A percentile compares a stretch with the other conserved stretches of the same genome.
Conservation (phyloP, 2,329 filamentous ascomycete species). For the Macrophomina pseudophaseolina region DNA sequence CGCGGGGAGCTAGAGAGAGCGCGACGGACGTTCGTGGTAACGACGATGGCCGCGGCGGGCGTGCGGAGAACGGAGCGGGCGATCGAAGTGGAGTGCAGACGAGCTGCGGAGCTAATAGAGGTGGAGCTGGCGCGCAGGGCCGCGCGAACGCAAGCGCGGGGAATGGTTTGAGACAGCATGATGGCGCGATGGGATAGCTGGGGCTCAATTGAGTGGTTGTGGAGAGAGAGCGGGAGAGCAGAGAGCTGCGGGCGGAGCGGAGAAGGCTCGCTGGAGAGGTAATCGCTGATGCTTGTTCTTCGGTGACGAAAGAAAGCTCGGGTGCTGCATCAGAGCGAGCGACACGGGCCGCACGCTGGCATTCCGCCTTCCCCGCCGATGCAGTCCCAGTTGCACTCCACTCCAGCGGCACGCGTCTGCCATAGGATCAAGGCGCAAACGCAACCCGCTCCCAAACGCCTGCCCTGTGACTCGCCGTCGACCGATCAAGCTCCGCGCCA, state of each 20-base stretch:
- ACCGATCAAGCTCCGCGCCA: constrained; percentile 1
- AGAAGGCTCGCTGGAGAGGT: neutral
- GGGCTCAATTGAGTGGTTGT: constrained; percentile 1
- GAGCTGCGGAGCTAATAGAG: constrained; percentile 15
- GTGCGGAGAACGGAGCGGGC: neutral
- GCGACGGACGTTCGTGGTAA: constrained; percentile 27
- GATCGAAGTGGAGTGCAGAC: constrained; percentile 3
- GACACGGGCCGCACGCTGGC: constrained; percentile 7
- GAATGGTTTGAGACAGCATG: constrained; percentile 12
- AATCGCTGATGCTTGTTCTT: neutral
- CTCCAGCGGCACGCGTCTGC: constrained; percentile 7
- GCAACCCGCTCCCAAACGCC: neutral
- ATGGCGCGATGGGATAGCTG: neutral
- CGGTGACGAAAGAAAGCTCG: constrained; percentile 22
- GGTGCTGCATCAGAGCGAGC: constrained; percentile 1
- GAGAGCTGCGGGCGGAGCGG: neutral
- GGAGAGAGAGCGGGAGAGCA: neutral
- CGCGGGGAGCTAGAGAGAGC: constrained; percentile 36
- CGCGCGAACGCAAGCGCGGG: constrained; percentile 11
- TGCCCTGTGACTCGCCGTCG: constrained; percentile 16
- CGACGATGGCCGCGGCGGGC: neutral
- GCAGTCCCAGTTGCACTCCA: neutral
- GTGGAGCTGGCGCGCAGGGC: constrained; percentile 15
- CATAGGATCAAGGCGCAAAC: constrained; percentile 1
- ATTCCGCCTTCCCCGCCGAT: neutral